A percentile compares a stretch with the other conserved stretches of the same genome.
Evolutionary conservation across 140 eudicot genomes (phyloP).

Genomic region (Stevia rebaudiana): DNA sequence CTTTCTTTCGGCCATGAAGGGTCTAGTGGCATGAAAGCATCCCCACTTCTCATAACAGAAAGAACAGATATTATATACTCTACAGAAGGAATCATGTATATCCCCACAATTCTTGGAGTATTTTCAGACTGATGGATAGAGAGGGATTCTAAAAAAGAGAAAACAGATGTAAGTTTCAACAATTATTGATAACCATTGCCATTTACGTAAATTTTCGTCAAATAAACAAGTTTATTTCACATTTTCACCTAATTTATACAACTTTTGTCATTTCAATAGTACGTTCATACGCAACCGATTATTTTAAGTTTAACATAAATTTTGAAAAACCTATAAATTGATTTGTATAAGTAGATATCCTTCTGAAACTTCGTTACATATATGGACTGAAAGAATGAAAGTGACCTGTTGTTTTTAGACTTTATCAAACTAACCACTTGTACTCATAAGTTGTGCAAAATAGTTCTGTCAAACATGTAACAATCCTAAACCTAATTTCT

Average conservation of each 20-base stretch:
- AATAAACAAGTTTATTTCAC: background rate
- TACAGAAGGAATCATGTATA: slow-evolving; percentile 78
- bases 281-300: background rate
- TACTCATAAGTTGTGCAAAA: background rate
- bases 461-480: background rate
- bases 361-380: background rate
- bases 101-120: slow-evolving; percentile 60
- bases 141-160: slow-evolving; percentile 24
- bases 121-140: slow-evolving; percentile 19
- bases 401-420: background rate
- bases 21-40: slow-evolving; percentile 85
- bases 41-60: slow-evolving; percentile 74
- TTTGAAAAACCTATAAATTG: background rate
- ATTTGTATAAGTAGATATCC: background rate
- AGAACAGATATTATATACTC: slow-evolving; percentile 75
- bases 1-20: slow-evolving; percentile 83
- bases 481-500: background rate
- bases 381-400: background rate
- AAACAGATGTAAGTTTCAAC: background rate
- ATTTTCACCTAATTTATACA: background rate
- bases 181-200: background rate
- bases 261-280: background rate
- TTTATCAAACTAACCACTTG: background rate
- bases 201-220: background rate
- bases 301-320: background rate